Evolutionary conservation across 176 grass and related monocot species (phyloP).

Genomic region (Oryza rufipogon): DNA sequence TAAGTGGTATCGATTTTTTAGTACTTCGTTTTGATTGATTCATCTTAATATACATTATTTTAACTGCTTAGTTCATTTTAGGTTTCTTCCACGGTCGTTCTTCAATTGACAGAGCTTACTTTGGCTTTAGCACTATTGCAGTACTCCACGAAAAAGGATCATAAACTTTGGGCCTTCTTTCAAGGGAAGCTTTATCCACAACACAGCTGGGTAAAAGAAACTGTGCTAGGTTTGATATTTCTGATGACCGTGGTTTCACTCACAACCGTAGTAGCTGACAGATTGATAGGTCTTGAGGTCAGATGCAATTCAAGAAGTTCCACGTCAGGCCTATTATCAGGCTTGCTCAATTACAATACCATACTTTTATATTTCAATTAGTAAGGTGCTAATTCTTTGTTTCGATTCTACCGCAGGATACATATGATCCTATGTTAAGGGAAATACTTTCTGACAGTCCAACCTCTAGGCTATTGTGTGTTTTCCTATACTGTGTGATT

Average conservation of each 20-base stretch:
- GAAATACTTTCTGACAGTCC: conserved; percentile 64
- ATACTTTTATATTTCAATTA: conserved; percentile 1
- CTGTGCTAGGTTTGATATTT: conserved; percentile 53
- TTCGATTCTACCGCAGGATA: conserved; percentile 63
- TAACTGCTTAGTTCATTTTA: conserved; percentile 19
- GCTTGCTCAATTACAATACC: background rate
- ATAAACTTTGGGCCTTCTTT: conserved; percentile 53
- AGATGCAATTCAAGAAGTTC: conserved; percentile 32
- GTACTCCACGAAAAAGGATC: conserved; percentile 46
- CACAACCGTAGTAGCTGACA: conserved; percentile 69
- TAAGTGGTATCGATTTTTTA: conserved; percentile 34
- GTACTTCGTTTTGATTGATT: background rate
- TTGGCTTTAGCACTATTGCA: conserved; percentile 60
- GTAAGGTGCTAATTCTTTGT: background rate
- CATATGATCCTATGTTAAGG: conserved; percentile 64
- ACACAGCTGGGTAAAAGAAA: conserved; percentile 59
- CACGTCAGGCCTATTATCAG: background rate
- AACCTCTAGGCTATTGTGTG: conserved; percentile 46
- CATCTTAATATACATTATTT: background rate
- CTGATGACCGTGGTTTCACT: conserved; percentile 58
- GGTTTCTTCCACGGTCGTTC: conserved; percentile 49
- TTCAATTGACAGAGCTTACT: conserved; percentile 65
- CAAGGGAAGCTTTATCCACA: conserved; percentile 39
- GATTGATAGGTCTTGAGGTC: conserved; percentile 61
- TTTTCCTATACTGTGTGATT: conserved; percentile 73